phyloP scores from a whole-genome alignment of 169 alveolate species.

The Fabrea salina region DNA sequence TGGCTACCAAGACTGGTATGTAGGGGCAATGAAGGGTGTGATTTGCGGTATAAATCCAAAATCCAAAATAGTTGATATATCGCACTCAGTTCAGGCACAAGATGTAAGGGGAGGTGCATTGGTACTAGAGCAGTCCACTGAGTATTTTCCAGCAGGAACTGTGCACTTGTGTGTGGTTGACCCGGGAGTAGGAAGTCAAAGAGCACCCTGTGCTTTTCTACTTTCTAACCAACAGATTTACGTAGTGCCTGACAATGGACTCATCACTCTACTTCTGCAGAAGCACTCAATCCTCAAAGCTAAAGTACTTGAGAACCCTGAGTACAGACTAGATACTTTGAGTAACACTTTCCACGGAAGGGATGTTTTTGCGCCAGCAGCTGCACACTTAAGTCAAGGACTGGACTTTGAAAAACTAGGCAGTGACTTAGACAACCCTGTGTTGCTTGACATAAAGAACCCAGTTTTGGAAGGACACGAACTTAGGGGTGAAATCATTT shows the following conservation, averaged over 20 bases:
- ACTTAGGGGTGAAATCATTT: not conserved
- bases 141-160: slow-evolving; percentile 18
- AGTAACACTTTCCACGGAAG: slow-evolving; percentile 26
- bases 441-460: not conserved
- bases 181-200: slow-evolving; percentile 22
- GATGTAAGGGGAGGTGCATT: slow-evolving; percentile 22
- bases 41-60: not conserved
- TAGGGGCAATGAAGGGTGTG: slow-evolving; percentile 28
- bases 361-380: slow-evolving; percentile 29
- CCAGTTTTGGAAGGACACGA: not conserved
- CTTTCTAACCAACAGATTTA: not conserved
- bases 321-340: not conserved
- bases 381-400: not conserved
- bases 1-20: slow-evolving; percentile 19
- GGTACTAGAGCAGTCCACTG: not conserved
- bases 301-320: not conserved
- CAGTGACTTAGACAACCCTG: not conserved
- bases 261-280: not conserved
- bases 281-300: not conserved
- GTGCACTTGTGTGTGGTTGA: slow-evolving; percentile 10
- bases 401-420: not conserved
- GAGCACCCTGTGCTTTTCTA: not conserved
- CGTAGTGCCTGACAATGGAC: slow-evolving; percentile 24
- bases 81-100: not conserved
- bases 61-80: not conserved